Evolutionary conservation across 2,329 filamentous ascomycete species (phyloP).

Genomic region (Alternaria sp.): DNA sequence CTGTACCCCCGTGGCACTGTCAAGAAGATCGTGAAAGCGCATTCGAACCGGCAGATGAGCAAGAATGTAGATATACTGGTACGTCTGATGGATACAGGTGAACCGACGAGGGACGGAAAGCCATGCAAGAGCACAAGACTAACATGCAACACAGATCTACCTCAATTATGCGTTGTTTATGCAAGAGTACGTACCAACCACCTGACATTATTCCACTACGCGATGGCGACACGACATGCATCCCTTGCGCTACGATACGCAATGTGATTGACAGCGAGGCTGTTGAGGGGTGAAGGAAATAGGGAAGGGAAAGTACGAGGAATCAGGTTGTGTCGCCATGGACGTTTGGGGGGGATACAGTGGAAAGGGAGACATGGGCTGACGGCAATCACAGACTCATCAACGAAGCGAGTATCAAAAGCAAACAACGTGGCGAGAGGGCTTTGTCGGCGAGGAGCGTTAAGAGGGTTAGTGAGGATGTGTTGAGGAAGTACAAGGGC

Average conservation of each 20-base stretch:
- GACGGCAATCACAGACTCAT: constrained; percentile 66
- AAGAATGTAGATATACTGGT: constrained; percentile 89
- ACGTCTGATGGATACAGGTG: constrained; percentile 34
- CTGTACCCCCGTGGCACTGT: constrained; percentile 84
- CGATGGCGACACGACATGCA: background rate
- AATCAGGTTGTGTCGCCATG: rapidly evolving
- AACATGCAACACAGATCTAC: constrained; percentile 70
- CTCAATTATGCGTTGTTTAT: constrained; percentile 86
- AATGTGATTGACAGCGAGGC: rapidly evolving
- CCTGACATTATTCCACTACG: background rate
- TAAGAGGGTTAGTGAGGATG: constrained; percentile 74
- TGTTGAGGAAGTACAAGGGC: constrained; percentile 50
- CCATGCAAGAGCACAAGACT: background rate
- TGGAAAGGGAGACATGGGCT: background rate
- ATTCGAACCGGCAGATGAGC: constrained; percentile 79
- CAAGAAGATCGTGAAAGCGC: constrained; percentile 89
- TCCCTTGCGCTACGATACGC: too few relatives aligned
- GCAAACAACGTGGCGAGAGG: constrained; percentile 76
- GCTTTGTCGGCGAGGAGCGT: constrained; percentile 78
- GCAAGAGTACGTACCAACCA: constrained; percentile 60
- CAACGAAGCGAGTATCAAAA: constrained; percentile 79
- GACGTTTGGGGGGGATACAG: rapidly evolving
- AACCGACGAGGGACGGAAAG: background rate
- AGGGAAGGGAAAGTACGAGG: rapidly evolving
- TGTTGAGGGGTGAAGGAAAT: background rate